Conservation (phyloP, 371 early-diverging fungal species). For the Batrachochytrium dendrobatidis region DNA sequence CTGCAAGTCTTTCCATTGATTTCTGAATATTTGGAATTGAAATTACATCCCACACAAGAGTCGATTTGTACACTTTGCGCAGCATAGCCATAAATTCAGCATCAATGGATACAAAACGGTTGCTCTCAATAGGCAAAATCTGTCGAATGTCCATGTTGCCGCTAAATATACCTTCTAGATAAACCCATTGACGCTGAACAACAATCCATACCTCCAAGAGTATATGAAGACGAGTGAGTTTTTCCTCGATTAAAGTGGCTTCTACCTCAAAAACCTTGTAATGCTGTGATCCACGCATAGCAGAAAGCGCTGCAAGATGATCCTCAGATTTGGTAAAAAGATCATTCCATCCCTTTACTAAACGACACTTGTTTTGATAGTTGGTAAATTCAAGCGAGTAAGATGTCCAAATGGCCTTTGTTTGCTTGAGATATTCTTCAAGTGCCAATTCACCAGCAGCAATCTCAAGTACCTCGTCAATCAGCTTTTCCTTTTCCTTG, state of each 20-base stretch:
- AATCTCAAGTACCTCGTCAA: conserved; percentile 79
- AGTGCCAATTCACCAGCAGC: conserved; percentile 99
- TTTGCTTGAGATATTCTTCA: conserved; percentile 93
- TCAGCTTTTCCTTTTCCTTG: conserved; percentile 69
- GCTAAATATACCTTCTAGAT: conserved; percentile 95
- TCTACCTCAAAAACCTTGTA: conserved; percentile 98
- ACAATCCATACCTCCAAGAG: conserved; percentile 98
- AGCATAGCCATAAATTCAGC: conserved; percentile 93
- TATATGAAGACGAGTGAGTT: conserved; percentile 88
- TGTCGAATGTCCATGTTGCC: conserved; percentile 95
- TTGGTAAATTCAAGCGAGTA: conserved; percentile 89
- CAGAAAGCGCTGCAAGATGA: conserved; percentile 86
- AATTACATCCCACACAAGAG: conserved; percentile 89
- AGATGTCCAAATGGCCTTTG: conserved; percentile 86
- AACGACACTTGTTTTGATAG: conserved; percentile 93
- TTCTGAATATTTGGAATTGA: conserved; percentile 90
- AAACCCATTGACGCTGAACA: conserved; percentile 98
- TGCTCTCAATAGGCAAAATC: conserved; percentile 87
- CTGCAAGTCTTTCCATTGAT: conserved; percentile 88
- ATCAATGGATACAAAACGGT: conserved; percentile 93
- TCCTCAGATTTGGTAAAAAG: conserved; percentile 93
- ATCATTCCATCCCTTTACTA: conserved; percentile 97
- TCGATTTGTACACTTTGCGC: conserved; percentile 97
- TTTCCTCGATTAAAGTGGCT: conserved; percentile 90
- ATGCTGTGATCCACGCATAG: conserved; percentile 96